These are phyloP conservation scores for Coniochaeta sp. DNA, from an alignment of 2,329 filamentous ascomycete genomes.

Conservation along the genomic window DNA sequence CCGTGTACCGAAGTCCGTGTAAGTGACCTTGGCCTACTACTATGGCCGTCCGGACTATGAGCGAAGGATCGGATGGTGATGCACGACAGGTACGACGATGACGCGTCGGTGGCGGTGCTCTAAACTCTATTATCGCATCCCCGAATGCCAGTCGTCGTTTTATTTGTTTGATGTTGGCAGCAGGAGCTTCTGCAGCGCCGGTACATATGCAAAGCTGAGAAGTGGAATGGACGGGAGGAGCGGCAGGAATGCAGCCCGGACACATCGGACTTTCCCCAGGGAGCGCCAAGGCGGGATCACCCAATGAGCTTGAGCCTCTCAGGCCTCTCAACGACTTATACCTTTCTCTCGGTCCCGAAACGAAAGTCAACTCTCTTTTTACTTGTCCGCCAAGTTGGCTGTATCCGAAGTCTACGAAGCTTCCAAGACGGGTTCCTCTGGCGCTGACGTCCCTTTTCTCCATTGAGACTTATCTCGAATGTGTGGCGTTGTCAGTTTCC, in stretches of 20 bases:
- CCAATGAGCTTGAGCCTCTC: neutral
- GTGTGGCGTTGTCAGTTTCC: too few relatives aligned
- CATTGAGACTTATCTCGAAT: too few relatives aligned
- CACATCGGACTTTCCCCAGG: neutral
- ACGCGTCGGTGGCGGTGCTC: neutral
- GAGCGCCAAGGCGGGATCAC: neutral
- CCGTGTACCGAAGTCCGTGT: too few relatives aligned
- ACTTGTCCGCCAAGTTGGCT: neutral
- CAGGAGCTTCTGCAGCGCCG: too few relatives aligned
- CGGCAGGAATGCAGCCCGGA: neutral
- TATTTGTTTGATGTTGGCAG: too few relatives aligned
- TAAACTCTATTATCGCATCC: neutral
- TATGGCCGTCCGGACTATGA: too few relatives aligned
- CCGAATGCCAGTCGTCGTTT: neutral
- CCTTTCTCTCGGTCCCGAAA: neutral
- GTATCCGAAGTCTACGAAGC: neutral
- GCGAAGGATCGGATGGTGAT: neutral
- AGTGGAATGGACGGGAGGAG: too few relatives aligned
- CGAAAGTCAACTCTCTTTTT: neutral
- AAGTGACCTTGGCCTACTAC: too few relatives aligned
- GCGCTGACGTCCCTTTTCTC: too few relatives aligned
- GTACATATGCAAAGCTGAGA: too few relatives aligned
- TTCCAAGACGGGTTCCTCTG: too few relatives aligned
- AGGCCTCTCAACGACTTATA: neutral
- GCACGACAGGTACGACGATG: neutral